Conservation (phyloP, 768 basidiomycete genomes). For the Cystobasidium onofrii region DNA sequence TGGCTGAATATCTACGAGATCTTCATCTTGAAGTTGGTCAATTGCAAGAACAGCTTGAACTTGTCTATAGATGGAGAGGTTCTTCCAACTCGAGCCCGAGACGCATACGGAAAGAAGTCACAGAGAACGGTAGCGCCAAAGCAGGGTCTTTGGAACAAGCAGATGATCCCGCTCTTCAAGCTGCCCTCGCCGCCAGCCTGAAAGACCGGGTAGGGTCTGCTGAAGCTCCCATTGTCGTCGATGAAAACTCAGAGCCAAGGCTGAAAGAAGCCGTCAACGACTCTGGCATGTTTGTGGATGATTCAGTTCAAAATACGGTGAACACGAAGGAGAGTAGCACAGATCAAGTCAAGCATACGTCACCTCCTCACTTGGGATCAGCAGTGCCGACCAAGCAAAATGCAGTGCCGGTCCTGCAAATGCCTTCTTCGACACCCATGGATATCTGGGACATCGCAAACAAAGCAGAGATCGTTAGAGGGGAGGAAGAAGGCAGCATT, state of each 20-base stretch:
- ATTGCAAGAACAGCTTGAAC: conserved; percentile 24
- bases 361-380: not conserved
- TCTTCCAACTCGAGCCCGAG: not conserved
- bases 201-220: not conserved
- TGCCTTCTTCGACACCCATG: not conserved
- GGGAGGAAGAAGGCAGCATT: conserved; percentile 11
- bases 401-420: too few species aligned
- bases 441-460: conserved; percentile 6
- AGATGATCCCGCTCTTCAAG: not conserved
- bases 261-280: not conserved
- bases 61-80: conserved; percentile 23
- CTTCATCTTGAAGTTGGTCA: conserved; percentile 16
- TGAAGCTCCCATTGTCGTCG: not conserved
- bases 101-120: not conserved
- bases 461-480: conserved; percentile 1
- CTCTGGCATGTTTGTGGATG: not conserved
- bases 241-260: not conserved
- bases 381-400: too few species aligned
- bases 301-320: not conserved
- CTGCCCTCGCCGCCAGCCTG: conserved; percentile 10
- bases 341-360: not conserved
- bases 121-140: not conserved
- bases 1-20: not conserved
- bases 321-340: not conserved
- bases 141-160: not conserved